Evolutionary conservation across 257 asterid genomes (phyloP).

Genomic region (Lithospermum erythrorhizon): DNA sequence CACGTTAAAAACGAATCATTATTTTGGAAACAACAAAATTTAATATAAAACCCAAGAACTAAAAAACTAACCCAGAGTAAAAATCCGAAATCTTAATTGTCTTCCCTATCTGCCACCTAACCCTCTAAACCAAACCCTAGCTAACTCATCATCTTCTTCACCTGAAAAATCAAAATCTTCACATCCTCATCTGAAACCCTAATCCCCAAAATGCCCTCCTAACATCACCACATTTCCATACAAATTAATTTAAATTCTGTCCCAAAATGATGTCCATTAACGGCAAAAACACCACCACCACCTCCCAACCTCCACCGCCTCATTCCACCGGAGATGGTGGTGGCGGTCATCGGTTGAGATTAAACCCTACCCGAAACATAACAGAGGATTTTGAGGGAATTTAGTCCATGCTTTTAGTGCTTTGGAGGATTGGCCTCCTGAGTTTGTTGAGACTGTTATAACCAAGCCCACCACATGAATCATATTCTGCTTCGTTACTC

Average conservation of each 20-base stretch:
- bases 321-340: too few relatives aligned
- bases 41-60: too few relatives aligned
- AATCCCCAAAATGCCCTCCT: background rate
- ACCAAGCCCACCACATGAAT: constrained; percentile 62
- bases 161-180: background rate
- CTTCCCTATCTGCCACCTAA: too few relatives aligned
- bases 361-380: constrained; percentile 81
- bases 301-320: too few relatives aligned
- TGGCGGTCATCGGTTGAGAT: constrained; percentile 31
- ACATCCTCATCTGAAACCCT: constrained; percentile 9
- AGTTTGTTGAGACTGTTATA: constrained; percentile 34
- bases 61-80: too few relatives aligned
- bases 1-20: too few relatives aligned
- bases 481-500: constrained; percentile 70
- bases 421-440: constrained; percentile 75
- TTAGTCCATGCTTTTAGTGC: constrained; percentile 74
- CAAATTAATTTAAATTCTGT: too few relatives aligned
- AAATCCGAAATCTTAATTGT: too few relatives aligned
- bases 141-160: background rate
- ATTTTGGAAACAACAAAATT: too few relatives aligned
- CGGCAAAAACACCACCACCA: too few relatives aligned
- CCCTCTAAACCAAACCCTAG: too few relatives aligned
- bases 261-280: too few relatives aligned
- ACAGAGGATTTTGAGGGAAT: constrained; percentile 55
- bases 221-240: constrained; percentile 13